Evolutionary conservation across 257 asterid species (phyloP).

Genomic region (Cynanchum wilfordii): DNA sequence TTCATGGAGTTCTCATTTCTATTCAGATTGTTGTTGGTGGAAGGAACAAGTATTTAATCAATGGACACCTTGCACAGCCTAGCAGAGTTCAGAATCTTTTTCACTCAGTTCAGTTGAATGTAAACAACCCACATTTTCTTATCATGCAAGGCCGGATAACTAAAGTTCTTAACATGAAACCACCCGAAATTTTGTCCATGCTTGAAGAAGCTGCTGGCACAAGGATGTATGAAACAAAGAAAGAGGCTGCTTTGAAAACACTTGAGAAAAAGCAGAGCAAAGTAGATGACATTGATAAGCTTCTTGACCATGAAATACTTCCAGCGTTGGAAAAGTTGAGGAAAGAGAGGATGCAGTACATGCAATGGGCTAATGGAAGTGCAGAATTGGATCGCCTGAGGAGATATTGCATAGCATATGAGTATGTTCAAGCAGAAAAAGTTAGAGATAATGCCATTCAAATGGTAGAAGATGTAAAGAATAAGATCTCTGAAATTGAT

Average conservation of each 20-base stretch:
- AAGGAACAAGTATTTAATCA: constrained; percentile 91
- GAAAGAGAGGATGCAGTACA: constrained; percentile 91
- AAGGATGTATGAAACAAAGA: constrained; percentile 97
- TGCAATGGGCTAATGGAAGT: constrained; percentile 98
- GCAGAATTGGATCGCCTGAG: constrained; percentile 87
- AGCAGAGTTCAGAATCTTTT: constrained; percentile 97
- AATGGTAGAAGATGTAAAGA: constrained; percentile 52
- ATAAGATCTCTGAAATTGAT: constrained; percentile 59
- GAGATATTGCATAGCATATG: constrained; percentile 91
- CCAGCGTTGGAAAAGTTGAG: constrained; percentile 90
- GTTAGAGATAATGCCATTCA: constrained; percentile 64
- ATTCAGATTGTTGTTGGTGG: constrained; percentile 99
- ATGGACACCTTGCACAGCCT: constrained; percentile 98
- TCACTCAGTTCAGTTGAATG: constrained; percentile 97
- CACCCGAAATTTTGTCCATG: constrained; percentile 95
- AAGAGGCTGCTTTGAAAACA: constrained; percentile 95
- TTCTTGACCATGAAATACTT: constrained; percentile 94
- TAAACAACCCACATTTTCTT: constrained; percentile 96
- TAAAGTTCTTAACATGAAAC: constrained; percentile 96
- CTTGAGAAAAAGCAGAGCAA: constrained; percentile 97
- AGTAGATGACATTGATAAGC: constrained; percentile 95
- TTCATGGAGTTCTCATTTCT: constrained; percentile 13
- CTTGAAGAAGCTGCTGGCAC: constrained; percentile 99
- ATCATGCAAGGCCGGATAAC: constrained; percentile 99
- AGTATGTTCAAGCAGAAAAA: constrained; percentile 78